Base-by-base conservation (phyloP, 352 stramenopile genomes). In the Phytophthora pini region DNA sequence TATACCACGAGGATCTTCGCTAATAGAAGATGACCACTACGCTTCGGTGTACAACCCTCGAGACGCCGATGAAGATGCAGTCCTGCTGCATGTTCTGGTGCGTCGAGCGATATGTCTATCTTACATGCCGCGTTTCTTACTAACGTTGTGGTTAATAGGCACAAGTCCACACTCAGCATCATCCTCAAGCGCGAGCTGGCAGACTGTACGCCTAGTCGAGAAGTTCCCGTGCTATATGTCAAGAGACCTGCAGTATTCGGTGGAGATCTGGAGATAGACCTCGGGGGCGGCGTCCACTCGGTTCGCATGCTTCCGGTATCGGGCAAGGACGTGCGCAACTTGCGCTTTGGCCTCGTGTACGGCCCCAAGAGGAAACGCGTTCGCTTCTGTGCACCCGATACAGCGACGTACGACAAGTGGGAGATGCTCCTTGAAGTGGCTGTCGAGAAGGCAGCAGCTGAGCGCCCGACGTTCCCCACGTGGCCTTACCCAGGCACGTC, bases 1-100 rank as follows among this genome's bases (percentile, higher is more conserved):
- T 44, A 36, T 36, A 36, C 54, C 27, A 47, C 40, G 34, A 44
- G 2, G 12, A 48, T 49, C 13, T 31, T n/a, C 27, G 26, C 31
- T 13, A 5, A 20, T 20, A 20, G 38, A 53, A 44, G 22, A 76
- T 70, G 68, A 53, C 54, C 8, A 61, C 64, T 20, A 71, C 39
- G 46, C 40, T 70, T 46, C 59, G 47, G 27, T 70, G 53, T 48
- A 73, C 64, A 38, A 74, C 64, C 8, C 59, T 77, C 29, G 54
- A 73, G 58, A 68, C 53, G 27, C 50, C 64, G n/a, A 77, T 77
- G 64, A 45, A 74, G 24, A 73, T 74, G 64, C 69, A 77, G 50
- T 62, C 64, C 24, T 67, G 64, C 36, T 64, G 27, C 48, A 45
- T 73, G 54, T 67, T 76, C 52, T 76, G 68, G 68, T 76, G 36